Percentiles rank a stretch among this genome's conserved stretches.
Conservation (phyloP, 1,284 basidiomycete genomes). For the Exobasidium rhododendri region DNA sequence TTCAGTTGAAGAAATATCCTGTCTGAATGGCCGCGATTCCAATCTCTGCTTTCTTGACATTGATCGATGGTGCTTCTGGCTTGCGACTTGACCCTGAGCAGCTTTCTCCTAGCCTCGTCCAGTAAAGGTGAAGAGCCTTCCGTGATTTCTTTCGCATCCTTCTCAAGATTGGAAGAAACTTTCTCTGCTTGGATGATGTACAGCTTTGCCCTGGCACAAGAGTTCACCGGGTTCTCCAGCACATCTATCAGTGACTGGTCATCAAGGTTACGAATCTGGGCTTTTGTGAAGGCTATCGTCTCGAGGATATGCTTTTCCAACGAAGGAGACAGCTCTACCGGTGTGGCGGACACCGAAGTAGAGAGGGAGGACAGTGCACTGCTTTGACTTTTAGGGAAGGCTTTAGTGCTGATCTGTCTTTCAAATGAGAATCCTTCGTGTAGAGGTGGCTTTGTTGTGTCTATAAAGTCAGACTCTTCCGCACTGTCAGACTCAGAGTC, state of each 20-base stretch:
- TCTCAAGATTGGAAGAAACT: constrained; percentile 15
- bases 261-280: background rate
- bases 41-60: constrained; percentile 30
- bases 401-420: constrained; percentile 11
- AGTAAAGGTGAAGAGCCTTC: constrained; percentile 16
- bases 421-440: constrained; percentile 35
- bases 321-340: background rate
- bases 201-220: constrained; percentile 37
- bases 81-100: constrained; percentile 22
- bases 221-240: constrained; percentile 39
- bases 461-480: constrained; percentile 19
- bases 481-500: constrained; percentile 23
- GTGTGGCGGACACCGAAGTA: background rate
- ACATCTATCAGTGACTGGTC: constrained; percentile 26
- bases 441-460: constrained; percentile 15
- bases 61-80: constrained; percentile 22
- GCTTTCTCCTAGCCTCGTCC: constrained; percentile 27
- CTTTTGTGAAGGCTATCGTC: background rate
- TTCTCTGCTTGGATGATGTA: constrained; percentile 45
- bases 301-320: background rate
- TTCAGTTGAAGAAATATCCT: constrained; percentile 17
- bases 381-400: background rate
- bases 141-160: background rate
- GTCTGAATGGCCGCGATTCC: constrained; percentile 30
- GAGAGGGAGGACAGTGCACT: background rate